phyloP scores from a whole-genome alignment of 2,329 filamentous ascomycete genomes.

The Pyrenochaeta sp. region DNA sequence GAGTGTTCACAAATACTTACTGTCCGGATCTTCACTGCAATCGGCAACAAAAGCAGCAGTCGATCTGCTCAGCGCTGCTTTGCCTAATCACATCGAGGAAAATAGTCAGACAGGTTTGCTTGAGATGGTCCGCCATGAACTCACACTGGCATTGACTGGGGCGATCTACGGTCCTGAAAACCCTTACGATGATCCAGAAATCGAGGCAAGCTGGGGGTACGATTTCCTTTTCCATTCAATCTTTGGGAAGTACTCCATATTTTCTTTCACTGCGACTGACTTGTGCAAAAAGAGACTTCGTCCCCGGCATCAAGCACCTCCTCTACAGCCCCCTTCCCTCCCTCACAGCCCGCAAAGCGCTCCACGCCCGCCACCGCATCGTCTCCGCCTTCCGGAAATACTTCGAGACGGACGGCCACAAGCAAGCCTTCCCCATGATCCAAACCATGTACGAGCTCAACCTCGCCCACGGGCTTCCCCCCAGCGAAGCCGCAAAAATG shows the following conservation, averaged over 20 bases:
- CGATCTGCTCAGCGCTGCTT: constrained; percentile 34
- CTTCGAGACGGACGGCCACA: constrained; percentile 48
- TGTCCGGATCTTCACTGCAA: constrained; percentile 41
- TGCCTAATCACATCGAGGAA: constrained; percentile 18
- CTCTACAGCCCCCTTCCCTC: constrained; percentile 27
- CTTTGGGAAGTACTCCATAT: too few relatives aligned
- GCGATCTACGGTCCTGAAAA: constrained; percentile 54
- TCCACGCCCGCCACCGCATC: constrained; percentile 45
- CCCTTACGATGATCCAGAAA: constrained; percentile 46
- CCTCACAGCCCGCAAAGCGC: constrained; percentile 42
- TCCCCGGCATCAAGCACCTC: constrained; percentile 33
- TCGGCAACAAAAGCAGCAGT: constrained; percentile 48
- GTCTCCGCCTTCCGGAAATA: constrained; percentile 49
- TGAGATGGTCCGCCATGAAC: constrained; percentile 38
- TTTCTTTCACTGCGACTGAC: too few relatives aligned
- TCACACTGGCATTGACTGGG: constrained; percentile 49
- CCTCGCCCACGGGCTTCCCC: constrained; percentile 37
- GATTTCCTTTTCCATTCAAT: too few relatives aligned
- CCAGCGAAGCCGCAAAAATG: constrained; percentile 50
- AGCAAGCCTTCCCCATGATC: constrained; percentile 50
- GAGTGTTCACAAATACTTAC: constrained; percentile 47
- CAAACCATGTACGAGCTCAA: constrained; percentile 47
- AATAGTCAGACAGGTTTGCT: constrained; percentile 11
- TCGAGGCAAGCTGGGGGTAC: constrained; percentile 50
- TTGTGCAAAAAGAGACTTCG: constrained; percentile 31